A percentile compares a stretch with the other conserved stretches of the same genome.
phyloP scores from a whole-genome alignment of 163 green algal species.

The Scenedesmus sp. region DNA sequence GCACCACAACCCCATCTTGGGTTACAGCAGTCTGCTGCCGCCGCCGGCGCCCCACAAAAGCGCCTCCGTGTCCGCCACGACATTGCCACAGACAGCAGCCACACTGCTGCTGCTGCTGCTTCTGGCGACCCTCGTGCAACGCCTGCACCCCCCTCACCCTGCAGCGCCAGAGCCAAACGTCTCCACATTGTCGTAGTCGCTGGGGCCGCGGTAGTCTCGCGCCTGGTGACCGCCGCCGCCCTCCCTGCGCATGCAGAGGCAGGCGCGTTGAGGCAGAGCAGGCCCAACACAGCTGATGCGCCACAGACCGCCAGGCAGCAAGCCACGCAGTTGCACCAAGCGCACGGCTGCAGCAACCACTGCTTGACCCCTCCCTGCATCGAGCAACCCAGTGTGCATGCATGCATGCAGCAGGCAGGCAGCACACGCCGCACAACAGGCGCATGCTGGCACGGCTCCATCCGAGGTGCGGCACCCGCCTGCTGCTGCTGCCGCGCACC shows the following conservation, averaged over 20 bases:
- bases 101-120: neutral
- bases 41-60: neutral
- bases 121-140: neutral
- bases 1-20: neutral
- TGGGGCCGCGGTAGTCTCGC: constrained; percentile 48
- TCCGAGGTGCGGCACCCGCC: neutral
- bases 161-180: constrained; percentile 49
- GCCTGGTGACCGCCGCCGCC: constrained; percentile 26
- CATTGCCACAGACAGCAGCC: neutral
- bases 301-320: too few relatives aligned
- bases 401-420: too few relatives aligned
- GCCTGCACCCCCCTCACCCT: constrained; percentile 14
- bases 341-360: constrained; percentile 4
- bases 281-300: neutral
- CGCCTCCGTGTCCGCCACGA: too few relatives aligned
- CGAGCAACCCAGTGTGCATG: too few relatives aligned
- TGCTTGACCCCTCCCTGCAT: too few relatives aligned
- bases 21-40: neutral
- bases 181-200: constrained; percentile 55
- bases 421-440: neutral
- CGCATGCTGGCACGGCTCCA: neutral
- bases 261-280: neutral
- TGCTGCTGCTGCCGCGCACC: neutral
- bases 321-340: neutral
- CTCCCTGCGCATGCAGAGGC: constrained; percentile 9